A percentile compares a stretch with the other conserved stretches of the same genome.
phyloP scores from a whole-genome alignment of 257 asterid genomes.

The Scutellaria baicalensis region DNA sequence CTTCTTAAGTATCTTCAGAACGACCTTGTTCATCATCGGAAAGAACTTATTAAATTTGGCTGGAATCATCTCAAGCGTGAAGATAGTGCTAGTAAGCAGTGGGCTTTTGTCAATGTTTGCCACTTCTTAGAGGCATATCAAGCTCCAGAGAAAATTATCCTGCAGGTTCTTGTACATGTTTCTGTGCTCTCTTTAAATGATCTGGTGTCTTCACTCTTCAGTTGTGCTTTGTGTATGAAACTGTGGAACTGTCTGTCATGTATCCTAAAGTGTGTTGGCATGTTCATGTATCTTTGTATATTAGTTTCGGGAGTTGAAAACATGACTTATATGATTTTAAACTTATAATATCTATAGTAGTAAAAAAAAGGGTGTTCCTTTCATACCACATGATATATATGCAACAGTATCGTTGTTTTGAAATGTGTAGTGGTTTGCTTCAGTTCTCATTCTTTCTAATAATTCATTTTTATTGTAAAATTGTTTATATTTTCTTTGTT shows the following conservation, averaged over 20 bases:
- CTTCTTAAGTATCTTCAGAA: conserved; percentile 97
- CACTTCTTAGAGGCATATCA: conserved; percentile 99
- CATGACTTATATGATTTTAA: conserved; percentile 6
- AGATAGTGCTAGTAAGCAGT: conserved; percentile 99
- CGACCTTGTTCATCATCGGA: conserved; percentile 94
- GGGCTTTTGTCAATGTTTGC: conserved; percentile 99
- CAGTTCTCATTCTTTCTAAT: neutral
- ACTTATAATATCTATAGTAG: neutral
- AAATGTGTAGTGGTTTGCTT: neutral
- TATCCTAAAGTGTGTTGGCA: neutral
- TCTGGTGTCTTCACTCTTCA: neutral
- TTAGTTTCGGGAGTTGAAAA: neutral
- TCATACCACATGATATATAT: neutral
- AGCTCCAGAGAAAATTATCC: conserved; percentile 97
- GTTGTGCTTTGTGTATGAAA: neutral
- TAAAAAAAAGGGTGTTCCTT: neutral
- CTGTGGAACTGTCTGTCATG: neutral
- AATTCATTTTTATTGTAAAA: neutral
- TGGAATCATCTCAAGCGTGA: conserved; percentile 99
- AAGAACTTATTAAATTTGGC: conserved; percentile 96
- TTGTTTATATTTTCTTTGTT: neutral
- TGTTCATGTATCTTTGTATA: neutral
- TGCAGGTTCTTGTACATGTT: conserved; percentile 58
- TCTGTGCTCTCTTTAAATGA: neutral
- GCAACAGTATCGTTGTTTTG: neutral